A percentile compares a stretch with the other conserved stretches of the same genome.
Evolutionary conservation across 2,329 filamentous ascomycete genomes (phyloP).

Genomic region (Claviceps africana): DNA sequence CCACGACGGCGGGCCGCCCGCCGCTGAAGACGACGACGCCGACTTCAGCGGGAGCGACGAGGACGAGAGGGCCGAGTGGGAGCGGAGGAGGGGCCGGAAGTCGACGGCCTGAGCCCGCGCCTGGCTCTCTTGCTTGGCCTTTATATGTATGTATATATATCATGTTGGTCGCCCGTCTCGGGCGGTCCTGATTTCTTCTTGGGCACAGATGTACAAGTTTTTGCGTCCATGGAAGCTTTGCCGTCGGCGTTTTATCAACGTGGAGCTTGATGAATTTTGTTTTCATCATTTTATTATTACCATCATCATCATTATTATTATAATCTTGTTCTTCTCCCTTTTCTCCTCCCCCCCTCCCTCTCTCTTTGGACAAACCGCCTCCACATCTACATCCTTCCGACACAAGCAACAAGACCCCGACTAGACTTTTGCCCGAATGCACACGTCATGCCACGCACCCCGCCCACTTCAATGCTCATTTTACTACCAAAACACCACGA

Average conservation of each 20-base stretch:
- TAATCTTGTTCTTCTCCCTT: no score
- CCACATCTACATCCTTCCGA: background rate
- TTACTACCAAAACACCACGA: slow-evolving; percentile 2
- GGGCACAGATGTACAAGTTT: no score
- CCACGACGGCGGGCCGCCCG: background rate
- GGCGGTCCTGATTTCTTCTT: background rate
- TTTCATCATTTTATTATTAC: no score
- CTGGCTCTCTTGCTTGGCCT: background rate
- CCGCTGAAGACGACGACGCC: slow-evolving; percentile 37
- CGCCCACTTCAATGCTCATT: slow-evolving; percentile 2
- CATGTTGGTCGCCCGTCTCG: background rate
- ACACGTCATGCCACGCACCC: slow-evolving; percentile 1
- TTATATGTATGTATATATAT: background rate
- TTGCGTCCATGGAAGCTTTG: no score
- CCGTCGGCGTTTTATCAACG: no score
- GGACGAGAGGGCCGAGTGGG: slow-evolving; percentile 49
- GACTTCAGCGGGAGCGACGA: slow-evolving; percentile 53
- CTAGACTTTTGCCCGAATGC: background rate
- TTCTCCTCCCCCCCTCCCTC: no score
- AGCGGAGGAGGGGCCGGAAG: slow-evolving; percentile 34
- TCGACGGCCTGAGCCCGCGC: slow-evolving; percentile 9
- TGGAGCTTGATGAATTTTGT: no score
- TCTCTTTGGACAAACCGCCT: no score
- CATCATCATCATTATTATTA: no score
- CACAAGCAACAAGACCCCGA: background rate